Evolutionary conservation across 495 filamentous ascomycete species (phyloP).

Genomic region (Penicilliopsis zonata): DNA sequence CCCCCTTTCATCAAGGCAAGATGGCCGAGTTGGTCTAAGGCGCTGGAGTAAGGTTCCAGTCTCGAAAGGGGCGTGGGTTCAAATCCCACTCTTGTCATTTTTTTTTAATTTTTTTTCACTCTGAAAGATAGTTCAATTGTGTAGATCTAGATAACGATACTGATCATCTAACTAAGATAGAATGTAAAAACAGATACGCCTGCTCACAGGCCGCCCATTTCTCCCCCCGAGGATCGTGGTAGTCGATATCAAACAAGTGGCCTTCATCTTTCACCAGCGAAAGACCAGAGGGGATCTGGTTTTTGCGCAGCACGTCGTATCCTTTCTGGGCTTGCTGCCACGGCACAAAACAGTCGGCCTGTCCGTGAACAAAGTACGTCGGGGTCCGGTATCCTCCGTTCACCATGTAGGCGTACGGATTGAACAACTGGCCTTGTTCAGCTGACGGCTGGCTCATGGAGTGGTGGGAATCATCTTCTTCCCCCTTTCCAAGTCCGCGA

Average conservation of each 20-base stretch:
- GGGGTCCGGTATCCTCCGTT: conserved; percentile 26
- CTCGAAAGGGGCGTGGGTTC: conserved; percentile 23
- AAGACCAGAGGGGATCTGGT: conserved; percentile 16
- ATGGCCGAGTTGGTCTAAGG: too few species aligned
- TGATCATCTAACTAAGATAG: too few species aligned
- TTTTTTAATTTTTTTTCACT: too few species aligned
- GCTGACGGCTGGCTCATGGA: conserved; percentile 7
- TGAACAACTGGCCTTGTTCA: conserved; percentile 15
- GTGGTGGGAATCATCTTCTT: neutral
- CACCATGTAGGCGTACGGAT: conserved; percentile 25
- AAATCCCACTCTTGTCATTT: conserved; percentile 34
- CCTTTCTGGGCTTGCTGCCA: conserved; percentile 25
- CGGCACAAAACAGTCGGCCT: conserved; percentile 33
- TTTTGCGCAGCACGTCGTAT: conserved; percentile 11
- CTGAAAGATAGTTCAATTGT: too few species aligned
- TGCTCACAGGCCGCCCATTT: too few species aligned
- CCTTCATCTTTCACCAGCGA: conserved; percentile 13
- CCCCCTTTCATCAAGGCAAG: too few species aligned
- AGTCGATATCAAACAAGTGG: conserved; percentile 31
- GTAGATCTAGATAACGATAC: too few species aligned
- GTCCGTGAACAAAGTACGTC: conserved; percentile 37
- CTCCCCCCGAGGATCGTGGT: too few species aligned
- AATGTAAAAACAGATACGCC: too few species aligned
- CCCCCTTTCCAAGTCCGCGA: conserved; percentile 10
- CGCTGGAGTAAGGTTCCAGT: too few species aligned